phyloP scores from a whole-genome alignment of 495 filamentous ascomycete species.

The Xylaria sp. region DNA sequence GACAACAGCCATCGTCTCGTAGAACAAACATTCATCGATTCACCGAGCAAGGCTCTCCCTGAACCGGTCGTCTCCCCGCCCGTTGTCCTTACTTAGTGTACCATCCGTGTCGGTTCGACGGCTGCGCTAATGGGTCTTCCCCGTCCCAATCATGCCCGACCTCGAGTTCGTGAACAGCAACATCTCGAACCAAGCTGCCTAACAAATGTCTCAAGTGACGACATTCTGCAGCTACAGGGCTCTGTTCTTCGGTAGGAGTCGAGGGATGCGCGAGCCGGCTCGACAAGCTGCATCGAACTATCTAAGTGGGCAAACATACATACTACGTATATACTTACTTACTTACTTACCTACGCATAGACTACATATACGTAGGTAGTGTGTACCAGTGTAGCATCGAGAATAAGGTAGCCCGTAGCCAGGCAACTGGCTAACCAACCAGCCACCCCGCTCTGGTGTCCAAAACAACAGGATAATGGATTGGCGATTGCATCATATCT shows the following conservation, averaged over 20 bases:
- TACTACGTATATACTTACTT: background rate
- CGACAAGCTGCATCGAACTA: conserved; percentile 17
- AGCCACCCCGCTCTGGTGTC: background rate
- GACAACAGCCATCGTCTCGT: background rate
- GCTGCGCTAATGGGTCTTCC: background rate
- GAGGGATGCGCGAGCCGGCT: conserved; percentile 1
- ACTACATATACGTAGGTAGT: too few species aligned
- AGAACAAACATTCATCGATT: background rate
- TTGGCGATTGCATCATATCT: conserved; percentile 26
- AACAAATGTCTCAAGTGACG: conserved; percentile 19
- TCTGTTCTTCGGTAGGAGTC: background rate
- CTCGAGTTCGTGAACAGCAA: background rate
- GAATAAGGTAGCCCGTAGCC: background rate
- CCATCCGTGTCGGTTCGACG: background rate
- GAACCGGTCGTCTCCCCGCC: background rate
- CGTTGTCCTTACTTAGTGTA: background rate
- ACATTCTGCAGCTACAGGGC: conserved; percentile 24
- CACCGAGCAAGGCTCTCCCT: background rate
- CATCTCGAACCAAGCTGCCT: background rate
- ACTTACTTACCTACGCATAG: too few species aligned
- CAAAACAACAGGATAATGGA: conserved; percentile 8
- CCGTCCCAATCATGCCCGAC: background rate
- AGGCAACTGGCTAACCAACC: background rate
- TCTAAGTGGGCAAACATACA: too few species aligned
- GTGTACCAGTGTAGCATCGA: too few species aligned